A percentile compares a stretch with the other conserved stretches of the same genome.
These are phyloP conservation scores for Termitomyces sp. DNA, from an alignment of 768 basidiomycete genomes.

Conservation along the genomic window DNA sequence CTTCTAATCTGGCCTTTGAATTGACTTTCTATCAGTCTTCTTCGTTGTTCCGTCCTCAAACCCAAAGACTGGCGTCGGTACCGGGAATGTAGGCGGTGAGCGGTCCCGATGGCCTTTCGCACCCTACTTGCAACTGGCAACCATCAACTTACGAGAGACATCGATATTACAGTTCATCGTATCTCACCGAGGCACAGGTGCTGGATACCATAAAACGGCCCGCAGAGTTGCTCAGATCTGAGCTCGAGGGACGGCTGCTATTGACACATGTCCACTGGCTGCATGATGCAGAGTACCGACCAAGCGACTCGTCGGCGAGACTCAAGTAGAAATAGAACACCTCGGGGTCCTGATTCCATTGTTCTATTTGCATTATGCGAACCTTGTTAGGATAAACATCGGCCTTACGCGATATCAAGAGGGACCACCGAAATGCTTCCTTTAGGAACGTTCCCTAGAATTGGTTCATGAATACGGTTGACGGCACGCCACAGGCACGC, in stretches of 20 bases:
- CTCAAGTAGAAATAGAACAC: not conserved
- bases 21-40: constrained; percentile 19
- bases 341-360: constrained; percentile 15
- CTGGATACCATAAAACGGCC: constrained; percentile 35
- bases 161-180: no score
- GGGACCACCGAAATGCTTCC: not conserved
- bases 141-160: no score
- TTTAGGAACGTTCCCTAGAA: not conserved
- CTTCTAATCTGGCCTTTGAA: not conserved
- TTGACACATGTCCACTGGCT: no score
- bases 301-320: not conserved
- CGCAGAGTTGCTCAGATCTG: no score
- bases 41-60: constrained; percentile 30
- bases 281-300: no score
- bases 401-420: constrained; percentile 18
- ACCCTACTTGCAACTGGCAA: no score
- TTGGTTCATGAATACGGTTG: constrained; percentile 3
- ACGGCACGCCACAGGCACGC: not conserved
- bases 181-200: constrained; percentile 25
- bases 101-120: constrained; percentile 28
- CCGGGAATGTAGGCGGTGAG: constrained; percentile 22
- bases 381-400: constrained; percentile 18
- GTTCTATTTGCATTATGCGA: constrained; percentile 23
- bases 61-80: constrained; percentile 30
- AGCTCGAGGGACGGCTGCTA: no score